These are phyloP conservation scores for Tricholoma bakamatsutake DNA, from an alignment of 768 basidiomycete species.

Conservation along the genomic window DNA sequence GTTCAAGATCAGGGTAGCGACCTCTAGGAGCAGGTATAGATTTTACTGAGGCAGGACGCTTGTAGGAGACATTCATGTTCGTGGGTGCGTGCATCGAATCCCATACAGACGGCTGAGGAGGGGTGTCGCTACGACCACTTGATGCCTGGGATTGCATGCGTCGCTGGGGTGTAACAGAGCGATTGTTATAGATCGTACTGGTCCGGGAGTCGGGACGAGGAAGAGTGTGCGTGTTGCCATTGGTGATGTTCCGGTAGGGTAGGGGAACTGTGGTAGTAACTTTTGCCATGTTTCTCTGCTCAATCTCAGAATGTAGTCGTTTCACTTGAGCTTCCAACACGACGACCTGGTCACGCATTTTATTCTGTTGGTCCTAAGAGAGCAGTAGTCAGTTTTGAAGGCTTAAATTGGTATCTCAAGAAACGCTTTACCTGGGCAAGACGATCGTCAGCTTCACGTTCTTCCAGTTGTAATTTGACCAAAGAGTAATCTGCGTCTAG, in stretches of 20 bases:
- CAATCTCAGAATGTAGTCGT: constrained; percentile 53
- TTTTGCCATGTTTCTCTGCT: constrained; percentile 35
- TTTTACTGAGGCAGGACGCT: constrained; percentile 16
- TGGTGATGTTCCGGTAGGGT: constrained; percentile 35
- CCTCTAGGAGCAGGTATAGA: constrained; percentile 27
- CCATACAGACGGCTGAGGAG: constrained; percentile 57
- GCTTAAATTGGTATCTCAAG: constrained; percentile 3
- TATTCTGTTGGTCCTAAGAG: constrained; percentile 62
- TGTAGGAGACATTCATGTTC: constrained; percentile 20
- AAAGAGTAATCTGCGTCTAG: constrained; percentile 68
- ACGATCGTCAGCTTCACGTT: constrained; percentile 66
- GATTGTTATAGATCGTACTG: constrained; percentile 53
- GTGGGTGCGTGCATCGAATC: constrained; percentile 60
- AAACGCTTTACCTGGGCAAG: constrained; percentile 47
- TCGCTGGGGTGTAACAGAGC: constrained; percentile 46
- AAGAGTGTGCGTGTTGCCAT: constrained; percentile 38
- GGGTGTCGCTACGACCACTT: constrained; percentile 38
- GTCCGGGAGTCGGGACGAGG: constrained; percentile 72
- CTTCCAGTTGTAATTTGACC: constrained; percentile 67
- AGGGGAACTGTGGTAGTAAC: constrained; percentile 20
- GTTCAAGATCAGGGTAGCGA: constrained; percentile 32
- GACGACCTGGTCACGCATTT: constrained; percentile 60
- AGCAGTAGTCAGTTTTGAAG: background rate
- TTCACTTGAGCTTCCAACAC: constrained; percentile 55
- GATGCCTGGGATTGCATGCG: constrained; percentile 28